These are phyloP conservation scores for Kuraishia piskuri DNA, from an alignment of 805 yeast species.

Conservation along the genomic window DNA sequence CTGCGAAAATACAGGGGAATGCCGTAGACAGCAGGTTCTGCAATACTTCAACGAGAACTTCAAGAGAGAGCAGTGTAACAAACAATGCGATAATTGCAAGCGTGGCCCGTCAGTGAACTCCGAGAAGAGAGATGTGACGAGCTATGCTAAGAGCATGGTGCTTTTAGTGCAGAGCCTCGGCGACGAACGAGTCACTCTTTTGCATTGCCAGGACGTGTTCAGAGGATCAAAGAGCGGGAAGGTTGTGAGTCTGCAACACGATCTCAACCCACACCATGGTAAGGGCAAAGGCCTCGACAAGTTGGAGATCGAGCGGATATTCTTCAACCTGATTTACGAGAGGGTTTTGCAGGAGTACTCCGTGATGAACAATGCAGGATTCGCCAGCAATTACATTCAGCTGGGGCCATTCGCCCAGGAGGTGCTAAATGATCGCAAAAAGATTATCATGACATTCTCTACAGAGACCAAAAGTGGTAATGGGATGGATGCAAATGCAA, in stretches of 20 bases:
- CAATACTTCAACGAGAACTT: conserved; percentile 86
- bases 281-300: conserved; percentile 56
- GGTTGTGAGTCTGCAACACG: conserved; percentile 55
- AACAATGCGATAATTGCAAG: conserved; percentile 82
- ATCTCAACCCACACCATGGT: conserved; percentile 56
- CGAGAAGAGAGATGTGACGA: conserved; percentile 61
- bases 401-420: conserved; percentile 47
- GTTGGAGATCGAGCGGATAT: conserved; percentile 71
- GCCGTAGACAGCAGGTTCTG: conserved; percentile 81
- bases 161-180: conserved; percentile 49
- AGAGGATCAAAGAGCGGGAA: conserved; percentile 63
- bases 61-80: conserved; percentile 52
- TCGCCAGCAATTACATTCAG: conserved; percentile 67
- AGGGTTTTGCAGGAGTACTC: conserved; percentile 64
- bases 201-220: conserved; percentile 76
- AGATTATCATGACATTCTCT: conserved; percentile 45
- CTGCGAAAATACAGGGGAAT: conserved; percentile 86
- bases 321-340: conserved; percentile 66
- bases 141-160: conserved; percentile 49
- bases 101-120: conserved; percentile 29
- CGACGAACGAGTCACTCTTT: conserved; percentile 56
- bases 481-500: conserved; percentile 5
- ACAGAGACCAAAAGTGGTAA: conserved; percentile 3
- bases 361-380: conserved; percentile 66
- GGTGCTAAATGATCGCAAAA: conserved; percentile 35